phyloP scores from a whole-genome alignment of 371 early-diverging fungal genomes.

The Apophysomyces elegans region DNA sequence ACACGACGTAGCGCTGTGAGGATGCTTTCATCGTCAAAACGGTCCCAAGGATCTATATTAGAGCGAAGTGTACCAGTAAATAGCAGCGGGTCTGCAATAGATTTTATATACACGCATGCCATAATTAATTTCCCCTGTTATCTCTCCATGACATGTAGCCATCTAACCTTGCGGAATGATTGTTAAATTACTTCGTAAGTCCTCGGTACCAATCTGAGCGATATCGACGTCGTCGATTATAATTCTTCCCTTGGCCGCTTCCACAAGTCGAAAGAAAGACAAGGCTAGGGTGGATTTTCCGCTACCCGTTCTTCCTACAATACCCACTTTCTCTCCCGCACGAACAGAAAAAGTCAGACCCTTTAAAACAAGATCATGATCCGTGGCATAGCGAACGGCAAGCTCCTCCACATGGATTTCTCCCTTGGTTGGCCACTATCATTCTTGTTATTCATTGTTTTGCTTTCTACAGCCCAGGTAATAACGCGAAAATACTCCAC shows the following conservation, averaged over 20 bases:
- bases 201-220: neutral
- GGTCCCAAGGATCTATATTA: conserved; percentile 63
- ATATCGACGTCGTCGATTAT: neutral
- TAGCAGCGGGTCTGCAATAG: conserved; percentile 58
- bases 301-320: conserved; percentile 57
- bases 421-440: conserved; percentile 68
- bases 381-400: conserved; percentile 50
- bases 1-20: conserved; percentile 60
- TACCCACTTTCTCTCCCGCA: conserved; percentile 45
- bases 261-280: conserved; percentile 61
- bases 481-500: too few relatives aligned
- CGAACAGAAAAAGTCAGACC: conserved; percentile 49
- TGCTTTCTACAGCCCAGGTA: too few relatives aligned
- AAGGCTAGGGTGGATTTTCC: conserved; percentile 67
- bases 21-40: conserved; percentile 54
- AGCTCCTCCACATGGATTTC: conserved; percentile 57
- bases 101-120: conserved; percentile 54
- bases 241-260: conserved; percentile 15
- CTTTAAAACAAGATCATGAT: conserved; percentile 51
- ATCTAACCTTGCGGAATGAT: neutral
- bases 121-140: conserved; percentile 37
- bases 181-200: neutral
- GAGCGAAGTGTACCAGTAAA: conserved; percentile 61
- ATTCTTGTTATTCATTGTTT: neutral
- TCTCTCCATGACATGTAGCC: neutral